phyloP scores from a whole-genome alignment of 2,329 filamentous ascomycete genomes.

The Elsinoe arachidis region DNA sequence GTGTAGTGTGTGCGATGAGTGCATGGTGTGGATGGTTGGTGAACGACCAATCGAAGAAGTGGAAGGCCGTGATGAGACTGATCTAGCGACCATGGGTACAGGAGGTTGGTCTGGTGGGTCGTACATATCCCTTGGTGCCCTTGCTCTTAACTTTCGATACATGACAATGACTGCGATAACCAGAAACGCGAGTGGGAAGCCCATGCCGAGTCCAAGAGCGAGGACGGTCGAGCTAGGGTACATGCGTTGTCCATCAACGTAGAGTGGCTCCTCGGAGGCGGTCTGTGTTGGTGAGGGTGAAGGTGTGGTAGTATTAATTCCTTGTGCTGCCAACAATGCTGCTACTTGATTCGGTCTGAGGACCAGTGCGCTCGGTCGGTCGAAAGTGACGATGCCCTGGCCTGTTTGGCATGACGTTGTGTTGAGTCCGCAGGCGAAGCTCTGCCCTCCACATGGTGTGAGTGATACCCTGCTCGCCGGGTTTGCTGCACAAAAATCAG shows the following conservation, averaged over 20 bases:
- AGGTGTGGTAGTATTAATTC: slow-evolving; percentile 15
- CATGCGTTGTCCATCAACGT: slow-evolving; percentile 18
- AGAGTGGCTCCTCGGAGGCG: slow-evolving; percentile 13
- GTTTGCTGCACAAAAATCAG: slow-evolving; percentile 14
- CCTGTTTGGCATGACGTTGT: slow-evolving; percentile 19
- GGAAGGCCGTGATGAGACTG: slow-evolving; percentile 11
- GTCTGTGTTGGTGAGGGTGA: slow-evolving; percentile 12
- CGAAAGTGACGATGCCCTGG: slow-evolving; percentile 21
- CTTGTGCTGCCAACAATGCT: slow-evolving; percentile 18
- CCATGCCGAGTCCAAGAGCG: slow-evolving; percentile 23
- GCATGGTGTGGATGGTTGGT: slow-evolving; percentile 14
- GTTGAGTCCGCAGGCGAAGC: slow-evolving; percentile 25
- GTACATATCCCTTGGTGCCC: slow-evolving; percentile 26
- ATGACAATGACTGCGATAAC: slow-evolving; percentile 20
- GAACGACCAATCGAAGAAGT: slow-evolving; percentile 20
- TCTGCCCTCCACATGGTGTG: slow-evolving; percentile 19
- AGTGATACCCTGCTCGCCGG: slow-evolving; percentile 6
- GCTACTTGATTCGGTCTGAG: slow-evolving; percentile 25
- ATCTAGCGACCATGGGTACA: neutral
- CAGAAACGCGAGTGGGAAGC: slow-evolving; percentile 22
- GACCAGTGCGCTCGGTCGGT: slow-evolving; percentile 19
- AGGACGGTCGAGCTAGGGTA: slow-evolving; percentile 19
- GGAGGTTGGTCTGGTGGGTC: slow-evolving; percentile 23
- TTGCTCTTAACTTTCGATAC: slow-evolving; percentile 18
- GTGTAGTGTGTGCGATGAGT: slow-evolving; percentile 11